These are phyloP conservation scores for Prinsepia uniflora DNA, from an alignment of 306 rosid genomes.

Conservation along the genomic window DNA sequence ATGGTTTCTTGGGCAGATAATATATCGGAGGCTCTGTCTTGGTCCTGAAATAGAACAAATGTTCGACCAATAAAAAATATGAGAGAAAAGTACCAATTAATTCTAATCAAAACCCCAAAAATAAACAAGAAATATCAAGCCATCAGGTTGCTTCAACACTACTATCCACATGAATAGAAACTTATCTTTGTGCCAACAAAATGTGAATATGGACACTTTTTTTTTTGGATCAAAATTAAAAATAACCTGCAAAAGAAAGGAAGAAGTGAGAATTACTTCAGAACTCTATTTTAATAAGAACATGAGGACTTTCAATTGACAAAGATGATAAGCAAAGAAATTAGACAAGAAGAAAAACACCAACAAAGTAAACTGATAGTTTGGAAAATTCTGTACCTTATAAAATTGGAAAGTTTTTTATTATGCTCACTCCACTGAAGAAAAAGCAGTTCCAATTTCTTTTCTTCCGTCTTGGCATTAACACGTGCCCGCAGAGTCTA, in stretches of 20 bases:
- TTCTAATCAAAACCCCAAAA: slow-evolving; percentile 48
- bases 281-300: not conserved
- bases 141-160: slow-evolving; percentile 66
- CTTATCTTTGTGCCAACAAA: slow-evolving; percentile 97
- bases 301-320: slow-evolving; percentile 8
- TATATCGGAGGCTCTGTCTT: slow-evolving; percentile 90
- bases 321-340: slow-evolving; percentile 21
- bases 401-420: slow-evolving; percentile 81
- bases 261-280: slow-evolving; percentile 7
- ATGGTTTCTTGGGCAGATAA: slow-evolving; percentile 83
- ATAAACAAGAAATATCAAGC: slow-evolving; percentile 43
- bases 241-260: slow-evolving; percentile 70
- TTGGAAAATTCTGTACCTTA: slow-evolving; percentile 54
- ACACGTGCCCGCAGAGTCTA: slow-evolving; percentile 97
- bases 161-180: slow-evolving; percentile 79
- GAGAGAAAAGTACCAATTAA: slow-evolving; percentile 10
- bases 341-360: slow-evolving; percentile 9
- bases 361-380: not conserved
- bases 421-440: slow-evolving; percentile 97
- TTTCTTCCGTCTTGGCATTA: slow-evolving; percentile 95
- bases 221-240: slow-evolving; percentile 97
- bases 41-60: slow-evolving; percentile 57
- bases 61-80: slow-evolving; percentile 19
- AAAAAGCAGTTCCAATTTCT: slow-evolving; percentile 92
- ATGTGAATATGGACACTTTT: slow-evolving; percentile 99